phyloP scores from a whole-genome alignment of 257 asterid genomes.

The Haberlea rhodopensis region DNA sequence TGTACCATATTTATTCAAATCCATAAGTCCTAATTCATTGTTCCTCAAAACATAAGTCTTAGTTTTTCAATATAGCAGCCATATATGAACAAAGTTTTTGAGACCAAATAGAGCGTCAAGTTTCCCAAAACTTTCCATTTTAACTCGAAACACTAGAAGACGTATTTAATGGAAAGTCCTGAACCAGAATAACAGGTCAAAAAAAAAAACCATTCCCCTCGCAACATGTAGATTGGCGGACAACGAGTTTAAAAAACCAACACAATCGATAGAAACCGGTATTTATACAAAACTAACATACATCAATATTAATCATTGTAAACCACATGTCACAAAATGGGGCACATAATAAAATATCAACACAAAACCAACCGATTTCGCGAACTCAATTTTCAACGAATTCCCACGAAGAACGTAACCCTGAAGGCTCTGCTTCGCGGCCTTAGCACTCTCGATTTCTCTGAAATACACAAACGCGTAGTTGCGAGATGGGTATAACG shows the following conservation, averaged over 20 bases:
- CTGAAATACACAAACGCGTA: constrained; percentile 73
- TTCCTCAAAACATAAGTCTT: too few relatives aligned
- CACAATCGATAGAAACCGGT: background rate
- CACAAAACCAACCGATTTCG: constrained; percentile 86
- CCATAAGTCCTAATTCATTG: background rate
- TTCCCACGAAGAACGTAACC: constrained; percentile 62
- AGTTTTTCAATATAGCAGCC: too few relatives aligned
- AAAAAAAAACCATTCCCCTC: background rate
- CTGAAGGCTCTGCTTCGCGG: constrained; percentile 73
- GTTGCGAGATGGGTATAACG: constrained; percentile 65
- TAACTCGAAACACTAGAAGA: background rate
- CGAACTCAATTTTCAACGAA: constrained; percentile 73
- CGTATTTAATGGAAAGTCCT: too few relatives aligned
- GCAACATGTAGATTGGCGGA: background rate
- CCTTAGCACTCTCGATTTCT: constrained; percentile 57
- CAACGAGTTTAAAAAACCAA: background rate
- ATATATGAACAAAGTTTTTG: background rate
- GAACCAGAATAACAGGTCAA: too few relatives aligned
- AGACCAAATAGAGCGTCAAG: background rate
- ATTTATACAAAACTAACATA: background rate
- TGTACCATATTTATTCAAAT: background rate
- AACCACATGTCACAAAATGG: constrained; percentile 14
- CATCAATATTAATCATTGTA: background rate
- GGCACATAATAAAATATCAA: constrained; percentile 20
- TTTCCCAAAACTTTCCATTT: too few relatives aligned